These are phyloP conservation scores for Chalciporus piperatus DNA, from an alignment of 768 basidiomycete genomes.

Conservation along the genomic window DNA sequence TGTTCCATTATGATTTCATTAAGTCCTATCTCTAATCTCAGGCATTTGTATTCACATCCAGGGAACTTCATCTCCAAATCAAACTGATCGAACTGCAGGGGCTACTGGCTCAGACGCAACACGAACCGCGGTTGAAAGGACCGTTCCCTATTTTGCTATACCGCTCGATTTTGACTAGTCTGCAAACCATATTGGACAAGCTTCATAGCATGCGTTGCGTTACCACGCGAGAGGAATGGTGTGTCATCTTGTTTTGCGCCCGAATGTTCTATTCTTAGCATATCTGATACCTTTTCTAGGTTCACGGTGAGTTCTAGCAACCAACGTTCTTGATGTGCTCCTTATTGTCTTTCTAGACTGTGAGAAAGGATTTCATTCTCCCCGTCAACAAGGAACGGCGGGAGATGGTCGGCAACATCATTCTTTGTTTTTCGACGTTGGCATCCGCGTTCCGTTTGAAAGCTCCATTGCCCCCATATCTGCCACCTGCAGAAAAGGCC, in stretches of 20 bases:
- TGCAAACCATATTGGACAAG: conserved; percentile 84
- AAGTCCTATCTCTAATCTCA: conserved; percentile 2
- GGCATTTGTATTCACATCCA: conserved; percentile 29
- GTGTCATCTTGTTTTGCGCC: conserved; percentile 18
- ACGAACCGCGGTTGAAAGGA: conserved; percentile 94
- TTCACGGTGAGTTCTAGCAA: conserved; percentile 54
- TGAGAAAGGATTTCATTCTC: conserved; percentile 82
- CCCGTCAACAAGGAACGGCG: conserved; percentile 87
- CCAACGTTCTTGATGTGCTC: not conserved
- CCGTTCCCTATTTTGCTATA: conserved; percentile 89
- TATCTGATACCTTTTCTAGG: conserved; percentile 39
- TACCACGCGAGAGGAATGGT: conserved; percentile 96
- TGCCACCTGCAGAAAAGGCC: conserved; percentile 89
- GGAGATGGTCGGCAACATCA: conserved; percentile 94
- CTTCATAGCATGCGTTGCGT: conserved; percentile 97
- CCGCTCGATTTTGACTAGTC: conserved; percentile 73
- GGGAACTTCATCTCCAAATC: conserved; percentile 94
- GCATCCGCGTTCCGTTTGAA: conserved; percentile 81
- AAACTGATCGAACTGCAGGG: conserved; percentile 84
- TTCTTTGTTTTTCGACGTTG: conserved; percentile 82
- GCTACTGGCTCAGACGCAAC: conserved; percentile 82
- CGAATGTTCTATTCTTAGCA: conserved; percentile 7
- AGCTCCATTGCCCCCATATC: conserved; percentile 91
- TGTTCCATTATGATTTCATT: not conserved
- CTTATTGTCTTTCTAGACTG: conserved; percentile 46